phyloP scores from a whole-genome alignment of 768 basidiomycete species.

The Naematelia encephala region DNA sequence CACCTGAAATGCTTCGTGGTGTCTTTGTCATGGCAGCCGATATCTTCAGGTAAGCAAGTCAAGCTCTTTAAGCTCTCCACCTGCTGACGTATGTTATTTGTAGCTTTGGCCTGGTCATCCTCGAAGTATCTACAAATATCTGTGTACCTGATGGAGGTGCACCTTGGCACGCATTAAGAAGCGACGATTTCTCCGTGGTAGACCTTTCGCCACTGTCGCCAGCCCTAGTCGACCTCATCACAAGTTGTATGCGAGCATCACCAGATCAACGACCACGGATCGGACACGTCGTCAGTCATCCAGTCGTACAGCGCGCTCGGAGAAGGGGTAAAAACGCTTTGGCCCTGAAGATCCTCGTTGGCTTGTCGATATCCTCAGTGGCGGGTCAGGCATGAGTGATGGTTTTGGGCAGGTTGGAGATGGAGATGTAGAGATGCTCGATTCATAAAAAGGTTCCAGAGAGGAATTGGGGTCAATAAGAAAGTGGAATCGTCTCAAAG shows the following conservation, averaged over 20 bases:
- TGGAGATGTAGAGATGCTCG: constrained; percentile 36
- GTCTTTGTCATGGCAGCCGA: constrained; percentile 90
- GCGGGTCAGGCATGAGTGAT: constrained; percentile 10
- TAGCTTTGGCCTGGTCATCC: constrained; percentile 91
- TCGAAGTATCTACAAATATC: constrained; percentile 93
- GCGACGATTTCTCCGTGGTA: constrained; percentile 75
- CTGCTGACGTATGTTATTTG: constrained; percentile 36
- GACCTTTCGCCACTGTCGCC: constrained; percentile 48
- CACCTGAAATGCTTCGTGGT: constrained; percentile 90
- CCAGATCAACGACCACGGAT: constrained; percentile 34
- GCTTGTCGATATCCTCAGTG: constrained; percentile 41
- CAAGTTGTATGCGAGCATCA: constrained; percentile 41
- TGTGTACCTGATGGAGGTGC: constrained; percentile 93
- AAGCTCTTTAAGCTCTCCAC: too few species aligned
- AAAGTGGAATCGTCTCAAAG: too few species aligned
- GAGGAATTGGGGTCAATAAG: background rate
- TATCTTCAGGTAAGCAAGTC: constrained; percentile 77
- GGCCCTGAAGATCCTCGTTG: constrained; percentile 44
- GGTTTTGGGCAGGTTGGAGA: constrained; percentile 5
- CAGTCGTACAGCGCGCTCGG: constrained; percentile 38
- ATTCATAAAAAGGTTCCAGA: constrained; percentile 12
- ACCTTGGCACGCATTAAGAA: constrained; percentile 87
- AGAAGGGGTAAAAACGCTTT: constrained; percentile 38
- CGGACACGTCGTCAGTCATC: constrained; percentile 36
- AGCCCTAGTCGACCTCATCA: constrained; percentile 46